phyloP scores from a whole-genome alignment of 352 stramenopile genomes.

The Pythium phragmitis region DNA sequence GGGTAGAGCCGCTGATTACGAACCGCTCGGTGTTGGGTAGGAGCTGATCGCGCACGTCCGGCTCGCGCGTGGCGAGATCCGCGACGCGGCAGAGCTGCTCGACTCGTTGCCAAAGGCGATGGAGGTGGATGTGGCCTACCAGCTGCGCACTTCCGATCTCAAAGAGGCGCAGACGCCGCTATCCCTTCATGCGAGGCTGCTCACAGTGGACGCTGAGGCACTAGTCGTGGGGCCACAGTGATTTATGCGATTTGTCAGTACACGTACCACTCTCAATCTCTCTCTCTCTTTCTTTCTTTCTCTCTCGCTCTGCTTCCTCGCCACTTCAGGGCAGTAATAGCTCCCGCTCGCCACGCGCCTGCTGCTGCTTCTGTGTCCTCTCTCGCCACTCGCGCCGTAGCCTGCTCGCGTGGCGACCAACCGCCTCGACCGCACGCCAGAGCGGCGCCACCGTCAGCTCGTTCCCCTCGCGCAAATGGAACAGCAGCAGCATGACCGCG shows the following conservation, averaged over 20 bases:
- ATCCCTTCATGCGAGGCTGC: background rate
- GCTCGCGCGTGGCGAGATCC: constrained; percentile 25
- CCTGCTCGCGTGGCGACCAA: background rate
- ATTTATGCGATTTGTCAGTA: background rate
- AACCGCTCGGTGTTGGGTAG: constrained; percentile 13
- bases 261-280: no score
- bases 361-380: background rate
- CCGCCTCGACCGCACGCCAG: background rate
- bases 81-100: constrained; percentile 31
- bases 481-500: constrained; percentile 28
- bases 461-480: constrained; percentile 34
- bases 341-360: constrained; percentile 4
- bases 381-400: background rate
- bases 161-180: background rate
- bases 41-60: constrained; percentile 49
- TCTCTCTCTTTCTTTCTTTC: background rate
- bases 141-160: background rate
- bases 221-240: constrained; percentile 3
- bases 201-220: constrained; percentile 6
- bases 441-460: constrained; percentile 20
- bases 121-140: background rate
- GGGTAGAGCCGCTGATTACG: background rate
- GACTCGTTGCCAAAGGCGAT: background rate
- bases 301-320: background rate
- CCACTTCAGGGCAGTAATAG: constrained; percentile 4